These are phyloP conservation scores for Paramecium sonneborni DNA, from an alignment of 73 alveolate species.

Conservation along the genomic window DNA sequence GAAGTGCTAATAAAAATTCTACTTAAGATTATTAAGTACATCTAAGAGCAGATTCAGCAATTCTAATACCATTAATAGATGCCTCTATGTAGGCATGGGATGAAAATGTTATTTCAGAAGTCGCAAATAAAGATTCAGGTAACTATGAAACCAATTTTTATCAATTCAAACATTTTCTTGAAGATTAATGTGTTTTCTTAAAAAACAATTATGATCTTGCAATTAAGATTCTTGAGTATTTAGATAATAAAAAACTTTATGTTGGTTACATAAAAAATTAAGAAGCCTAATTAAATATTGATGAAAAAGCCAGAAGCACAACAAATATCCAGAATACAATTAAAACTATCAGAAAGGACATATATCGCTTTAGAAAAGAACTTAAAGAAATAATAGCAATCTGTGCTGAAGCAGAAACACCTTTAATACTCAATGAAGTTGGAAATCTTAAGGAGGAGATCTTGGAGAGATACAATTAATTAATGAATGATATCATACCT, in stretches of 20 bases:
- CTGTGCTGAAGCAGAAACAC: constrained; percentile 20
- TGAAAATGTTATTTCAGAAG: neutral
- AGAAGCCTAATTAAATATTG: neutral
- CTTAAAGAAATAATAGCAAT: neutral
- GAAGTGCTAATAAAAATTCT: neutral
- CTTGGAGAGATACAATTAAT: neutral
- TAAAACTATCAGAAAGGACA: neutral
- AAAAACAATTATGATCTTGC: neutral
- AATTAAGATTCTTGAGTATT: neutral
- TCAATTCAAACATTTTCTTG: neutral
- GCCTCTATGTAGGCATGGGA: neutral
- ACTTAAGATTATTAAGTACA: neutral
- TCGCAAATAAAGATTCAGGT: neutral
- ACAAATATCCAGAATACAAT: neutral
- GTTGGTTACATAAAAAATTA: neutral
- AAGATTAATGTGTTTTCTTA: neutral
- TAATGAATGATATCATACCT: neutral
- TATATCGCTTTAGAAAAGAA: neutral
- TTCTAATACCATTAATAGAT: neutral
- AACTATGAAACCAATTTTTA: neutral
- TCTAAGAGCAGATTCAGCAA: neutral
- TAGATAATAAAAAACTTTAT: neutral
- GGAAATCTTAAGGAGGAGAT: neutral
- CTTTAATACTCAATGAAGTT: neutral
- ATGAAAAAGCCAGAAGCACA: neutral